Evolutionary conservation across 2,329 filamentous ascomycete genomes (phyloP).

Genomic region (Hypoxylon sp.): DNA sequence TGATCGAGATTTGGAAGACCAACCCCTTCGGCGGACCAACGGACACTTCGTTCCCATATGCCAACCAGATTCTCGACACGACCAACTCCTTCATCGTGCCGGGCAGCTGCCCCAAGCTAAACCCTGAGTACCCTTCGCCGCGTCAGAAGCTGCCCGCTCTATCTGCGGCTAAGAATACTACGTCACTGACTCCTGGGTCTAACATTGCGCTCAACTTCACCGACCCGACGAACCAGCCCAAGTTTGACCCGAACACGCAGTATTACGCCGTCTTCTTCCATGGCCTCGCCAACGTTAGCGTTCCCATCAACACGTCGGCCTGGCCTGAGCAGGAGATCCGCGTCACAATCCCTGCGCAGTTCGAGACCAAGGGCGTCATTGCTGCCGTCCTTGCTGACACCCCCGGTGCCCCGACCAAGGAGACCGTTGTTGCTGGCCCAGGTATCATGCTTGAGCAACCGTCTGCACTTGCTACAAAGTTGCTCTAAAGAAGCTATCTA

Average conservation of each 20-base stretch:
- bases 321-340: constrained; percentile 48
- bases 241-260: constrained; percentile 47
- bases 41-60: constrained; percentile 61
- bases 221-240: constrained; percentile 50
- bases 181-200: constrained; percentile 52
- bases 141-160: constrained; percentile 56
- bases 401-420: constrained; percentile 56
- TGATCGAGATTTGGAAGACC: constrained; percentile 59
- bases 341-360: constrained; percentile 56
- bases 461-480: constrained; percentile 43
- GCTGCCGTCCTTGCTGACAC: constrained; percentile 57
- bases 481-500: constrained; percentile 28
- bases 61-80: constrained; percentile 59
- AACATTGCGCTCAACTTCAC: constrained; percentile 54
- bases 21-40: constrained; percentile 59
- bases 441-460: constrained; percentile 58
- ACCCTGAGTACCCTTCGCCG: constrained; percentile 58
- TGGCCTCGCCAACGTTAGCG: constrained; percentile 55
- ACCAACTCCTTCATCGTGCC: constrained; percentile 53
- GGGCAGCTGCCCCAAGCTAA: constrained; percentile 54
- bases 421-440: constrained; percentile 59
- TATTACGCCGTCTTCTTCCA: constrained; percentile 62
- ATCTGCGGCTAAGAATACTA: constrained; percentile 48
- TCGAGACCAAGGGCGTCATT: constrained; percentile 58
- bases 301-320: constrained; percentile 55